phyloP scores from a whole-genome alignment of 2,329 filamentous ascomycete genomes.

The Chaetomium strumarium region DNA sequence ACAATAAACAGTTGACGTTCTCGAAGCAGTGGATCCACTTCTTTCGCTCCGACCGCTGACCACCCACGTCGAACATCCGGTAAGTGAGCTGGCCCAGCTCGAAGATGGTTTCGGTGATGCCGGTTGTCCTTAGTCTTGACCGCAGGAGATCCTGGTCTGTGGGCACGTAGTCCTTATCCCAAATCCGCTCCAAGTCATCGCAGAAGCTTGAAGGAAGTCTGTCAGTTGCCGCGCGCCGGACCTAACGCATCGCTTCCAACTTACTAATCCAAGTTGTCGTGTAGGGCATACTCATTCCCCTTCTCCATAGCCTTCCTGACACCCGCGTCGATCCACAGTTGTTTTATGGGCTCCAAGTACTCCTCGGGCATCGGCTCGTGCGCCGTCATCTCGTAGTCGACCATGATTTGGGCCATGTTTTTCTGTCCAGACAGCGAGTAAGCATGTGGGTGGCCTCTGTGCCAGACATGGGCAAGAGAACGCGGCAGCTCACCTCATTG shows the following conservation, averaged over 20 bases:
- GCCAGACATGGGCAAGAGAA: neutral
- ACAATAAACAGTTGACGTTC: constrained; percentile 85
- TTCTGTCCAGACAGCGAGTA: constrained; percentile 45
- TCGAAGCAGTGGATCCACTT: constrained; percentile 98
- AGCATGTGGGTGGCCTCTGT: neutral
- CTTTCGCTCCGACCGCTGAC: constrained; percentile 87
- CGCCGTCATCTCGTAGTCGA: constrained; percentile 74
- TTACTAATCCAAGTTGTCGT: constrained; percentile 92
- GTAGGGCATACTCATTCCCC: constrained; percentile 92
- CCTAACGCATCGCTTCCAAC: neutral
- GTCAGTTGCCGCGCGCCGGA: neutral
- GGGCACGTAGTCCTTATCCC: constrained; percentile 73
- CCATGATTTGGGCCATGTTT: constrained; percentile 69
- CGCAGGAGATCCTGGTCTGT: constrained; percentile 92
- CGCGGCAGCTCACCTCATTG: constrained; percentile 60
- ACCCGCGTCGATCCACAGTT: constrained; percentile 75
- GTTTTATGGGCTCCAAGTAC: constrained; percentile 74
- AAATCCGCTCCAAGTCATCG: constrained; percentile 67
- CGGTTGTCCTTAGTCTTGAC: constrained; percentile 83
- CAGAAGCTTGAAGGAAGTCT: constrained; percentile 63
- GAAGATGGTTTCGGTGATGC: constrained; percentile 93
- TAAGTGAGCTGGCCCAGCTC: constrained; percentile 88
- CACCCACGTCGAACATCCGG: constrained; percentile 94
- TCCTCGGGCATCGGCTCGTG: constrained; percentile 75
- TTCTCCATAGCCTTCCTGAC: constrained; percentile 84